Conservation (phyloP, 2,329 filamentous ascomycete species). For the Neofusicoccum laricinum region DNA sequence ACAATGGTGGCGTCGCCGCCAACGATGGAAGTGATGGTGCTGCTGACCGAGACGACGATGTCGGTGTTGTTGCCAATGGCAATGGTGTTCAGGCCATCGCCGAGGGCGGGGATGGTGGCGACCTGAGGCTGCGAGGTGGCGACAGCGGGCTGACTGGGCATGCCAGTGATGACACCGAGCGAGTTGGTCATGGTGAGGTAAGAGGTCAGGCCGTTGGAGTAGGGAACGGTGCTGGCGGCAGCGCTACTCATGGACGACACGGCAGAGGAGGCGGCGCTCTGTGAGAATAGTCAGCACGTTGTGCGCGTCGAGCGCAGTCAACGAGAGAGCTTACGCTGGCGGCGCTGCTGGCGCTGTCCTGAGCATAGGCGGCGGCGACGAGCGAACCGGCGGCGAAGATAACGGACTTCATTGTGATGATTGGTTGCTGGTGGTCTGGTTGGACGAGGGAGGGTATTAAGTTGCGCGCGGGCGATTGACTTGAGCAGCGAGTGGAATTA, state of each 20-base stretch:
- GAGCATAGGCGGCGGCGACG: conserved; percentile 14
- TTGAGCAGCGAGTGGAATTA: conserved; percentile 9
- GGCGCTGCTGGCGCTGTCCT: background rate
- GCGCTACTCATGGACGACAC: background rate
- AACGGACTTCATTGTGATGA: conserved; percentile 14
- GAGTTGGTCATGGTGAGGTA: conserved; percentile 33
- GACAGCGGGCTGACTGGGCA: conserved; percentile 28
- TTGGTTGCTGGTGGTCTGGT: background rate
- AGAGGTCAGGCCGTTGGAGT: conserved; percentile 27
- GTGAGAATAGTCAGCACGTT: background rate
- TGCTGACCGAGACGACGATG: conserved; percentile 32
- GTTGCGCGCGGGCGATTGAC: background rate
- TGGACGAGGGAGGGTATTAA: background rate
- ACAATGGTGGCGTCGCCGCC: conserved; percentile 15
- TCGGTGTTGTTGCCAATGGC: conserved; percentile 26
- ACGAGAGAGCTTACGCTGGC: background rate
- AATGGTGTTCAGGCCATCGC: conserved; percentile 34
- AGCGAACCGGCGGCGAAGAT: conserved; percentile 15
- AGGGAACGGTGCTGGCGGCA: conserved; percentile 7
- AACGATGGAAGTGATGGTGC: conserved; percentile 31
- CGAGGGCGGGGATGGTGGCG: conserved; percentile 35
- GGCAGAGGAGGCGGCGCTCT: conserved; percentile 6
- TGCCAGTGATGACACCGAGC: conserved; percentile 33
- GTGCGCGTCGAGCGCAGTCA: background rate
- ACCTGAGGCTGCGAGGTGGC: conserved; percentile 22